Conservation (phyloP, 73 alveolate genomes). For the Effrenium voratum region DNA sequence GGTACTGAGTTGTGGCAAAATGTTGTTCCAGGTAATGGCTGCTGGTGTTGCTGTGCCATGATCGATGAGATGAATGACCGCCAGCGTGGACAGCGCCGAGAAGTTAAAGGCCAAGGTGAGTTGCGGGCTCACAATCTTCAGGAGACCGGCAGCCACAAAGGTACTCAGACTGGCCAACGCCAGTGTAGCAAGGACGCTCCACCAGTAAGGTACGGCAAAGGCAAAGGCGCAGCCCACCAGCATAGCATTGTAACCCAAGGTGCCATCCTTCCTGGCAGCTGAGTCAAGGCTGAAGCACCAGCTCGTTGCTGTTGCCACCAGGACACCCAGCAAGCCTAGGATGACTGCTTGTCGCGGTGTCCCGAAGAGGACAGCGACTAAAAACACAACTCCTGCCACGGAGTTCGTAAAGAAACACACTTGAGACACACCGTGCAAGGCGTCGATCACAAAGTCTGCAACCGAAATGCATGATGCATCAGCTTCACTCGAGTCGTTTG, state of each 20-base stretch:
- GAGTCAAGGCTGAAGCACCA: neutral
- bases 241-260: conserved; percentile 28
- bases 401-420: conserved; percentile 21
- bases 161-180: neutral
- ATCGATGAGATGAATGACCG: neutral
- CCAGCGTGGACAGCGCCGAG: neutral
- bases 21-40: neutral
- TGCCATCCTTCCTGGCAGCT: conserved; percentile 7
- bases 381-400: neutral
- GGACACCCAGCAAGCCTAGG: neutral
- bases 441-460: neutral
- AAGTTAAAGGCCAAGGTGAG: conserved; percentile 52
- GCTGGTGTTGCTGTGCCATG: neutral
- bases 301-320: neutral
- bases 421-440: conserved; percentile 21
- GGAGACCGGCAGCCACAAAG: neutral
- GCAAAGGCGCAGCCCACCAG: conserved; percentile 31
- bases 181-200: neutral
- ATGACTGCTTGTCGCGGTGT: neutral
- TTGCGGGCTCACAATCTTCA: conserved; percentile 11
- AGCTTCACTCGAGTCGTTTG: neutral
- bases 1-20: neutral
- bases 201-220: neutral
- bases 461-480: neutral
- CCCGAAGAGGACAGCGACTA: conserved; percentile 9